Conservation (phyloP, 2,329 filamentous ascomycete genomes). For the Venturia nashicola region DNA sequence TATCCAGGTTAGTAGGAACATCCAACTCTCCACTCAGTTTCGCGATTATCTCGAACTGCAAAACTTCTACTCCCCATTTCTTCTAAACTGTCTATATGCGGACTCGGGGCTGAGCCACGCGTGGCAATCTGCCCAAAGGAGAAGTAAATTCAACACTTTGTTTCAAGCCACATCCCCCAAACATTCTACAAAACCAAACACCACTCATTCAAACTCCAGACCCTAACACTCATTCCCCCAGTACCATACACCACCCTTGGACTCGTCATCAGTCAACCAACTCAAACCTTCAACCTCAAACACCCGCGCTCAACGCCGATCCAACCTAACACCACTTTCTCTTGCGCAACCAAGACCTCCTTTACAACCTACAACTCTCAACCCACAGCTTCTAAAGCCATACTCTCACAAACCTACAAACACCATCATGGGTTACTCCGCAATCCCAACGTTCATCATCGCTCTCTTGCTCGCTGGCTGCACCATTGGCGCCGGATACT, state of each 20-base stretch:
- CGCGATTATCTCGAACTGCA: not conserved
- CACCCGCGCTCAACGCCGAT: not conserved
- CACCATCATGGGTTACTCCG: conserved; percentile 1
- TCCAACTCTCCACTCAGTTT: not conserved
- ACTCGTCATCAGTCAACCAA: not conserved
- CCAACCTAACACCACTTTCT: not conserved
- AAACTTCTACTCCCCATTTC: not conserved
- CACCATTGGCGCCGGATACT: not conserved
- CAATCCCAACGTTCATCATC: not conserved
- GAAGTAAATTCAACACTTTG: not conserved
- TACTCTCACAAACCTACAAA: not conserved
- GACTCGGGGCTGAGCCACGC: no score
- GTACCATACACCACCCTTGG: not conserved
- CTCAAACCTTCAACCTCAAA: not conserved
- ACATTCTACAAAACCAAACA: not conserved
- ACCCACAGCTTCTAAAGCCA: not conserved
- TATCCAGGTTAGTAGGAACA: not conserved
- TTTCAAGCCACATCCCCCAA: not conserved
- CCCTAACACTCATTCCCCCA: not conserved
- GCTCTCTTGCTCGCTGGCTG: not conserved
- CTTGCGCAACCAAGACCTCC: not conserved
- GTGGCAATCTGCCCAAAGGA: not conserved
- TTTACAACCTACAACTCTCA: not conserved
- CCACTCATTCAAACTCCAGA: not conserved
- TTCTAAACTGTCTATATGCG: not conserved